Evolutionary conservation across 257 asterid species (phyloP).

Genomic region (Solanum boliviense): DNA sequence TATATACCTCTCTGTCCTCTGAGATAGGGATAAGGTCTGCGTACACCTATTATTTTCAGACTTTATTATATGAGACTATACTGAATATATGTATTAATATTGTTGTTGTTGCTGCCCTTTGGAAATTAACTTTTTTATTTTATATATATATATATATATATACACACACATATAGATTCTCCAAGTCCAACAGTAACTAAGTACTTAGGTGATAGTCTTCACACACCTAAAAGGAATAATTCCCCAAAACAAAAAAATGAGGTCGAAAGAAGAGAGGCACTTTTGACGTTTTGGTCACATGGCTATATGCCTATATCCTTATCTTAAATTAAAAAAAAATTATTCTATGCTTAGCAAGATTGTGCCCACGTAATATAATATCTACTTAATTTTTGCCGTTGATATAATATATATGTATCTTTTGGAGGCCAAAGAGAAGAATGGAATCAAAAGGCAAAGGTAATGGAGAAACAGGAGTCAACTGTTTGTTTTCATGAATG

Average conservation of each 20-base stretch:
- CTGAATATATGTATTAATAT: no score
- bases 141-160: no score
- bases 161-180: background rate
- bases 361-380: background rate
- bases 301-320: background rate
- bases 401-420: background rate
- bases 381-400: background rate
- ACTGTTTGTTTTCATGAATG: background rate
- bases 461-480: background rate
- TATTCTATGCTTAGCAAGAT: background rate
- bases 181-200: background rate
- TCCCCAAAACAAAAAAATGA: background rate
- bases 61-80: no score
- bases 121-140: no score
- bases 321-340: background rate
- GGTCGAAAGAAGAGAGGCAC: background rate
- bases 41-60: no score
- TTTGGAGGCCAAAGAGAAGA: background rate
- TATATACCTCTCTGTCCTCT: no score
- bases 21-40: background rate
- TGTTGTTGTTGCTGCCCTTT: no score
- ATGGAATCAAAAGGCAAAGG: background rate
- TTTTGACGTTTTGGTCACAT: conserved; percentile 3
- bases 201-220: background rate
- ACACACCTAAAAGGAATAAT: background rate